Percentiles rank a stretch among this genome's conserved stretches.
Evolutionary conservation across 2,329 filamentous ascomycete species (phyloP).

Genomic region (Corynespora cassiicola): DNA sequence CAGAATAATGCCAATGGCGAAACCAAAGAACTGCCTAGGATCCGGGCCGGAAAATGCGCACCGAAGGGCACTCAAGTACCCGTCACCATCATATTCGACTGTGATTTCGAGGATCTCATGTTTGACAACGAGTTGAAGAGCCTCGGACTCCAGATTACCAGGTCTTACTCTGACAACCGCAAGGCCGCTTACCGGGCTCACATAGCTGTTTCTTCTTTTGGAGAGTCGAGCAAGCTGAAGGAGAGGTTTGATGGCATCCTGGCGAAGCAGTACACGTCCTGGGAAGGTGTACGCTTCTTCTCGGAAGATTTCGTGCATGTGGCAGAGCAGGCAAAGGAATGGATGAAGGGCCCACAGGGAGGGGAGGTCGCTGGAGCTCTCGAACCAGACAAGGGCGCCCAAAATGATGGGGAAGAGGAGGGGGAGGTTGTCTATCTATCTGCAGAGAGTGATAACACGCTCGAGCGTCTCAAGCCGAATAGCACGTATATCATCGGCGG

Average conservation of each 20-base stretch:
- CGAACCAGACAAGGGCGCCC: conserved; percentile 25
- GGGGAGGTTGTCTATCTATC: conserved; percentile 84
- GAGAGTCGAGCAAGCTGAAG: conserved; percentile 73
- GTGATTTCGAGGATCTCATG: conserved; percentile 92
- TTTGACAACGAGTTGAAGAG: conserved; percentile 83
- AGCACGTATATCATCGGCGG: conserved; percentile 94
- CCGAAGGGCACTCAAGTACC: conserved; percentile 67
- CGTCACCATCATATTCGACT: conserved; percentile 85
- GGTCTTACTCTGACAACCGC: conserved; percentile 88
- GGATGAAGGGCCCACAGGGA: conserved; percentile 68
- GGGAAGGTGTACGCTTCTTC: conserved; percentile 79
- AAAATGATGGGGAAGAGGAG: conserved; percentile 29
- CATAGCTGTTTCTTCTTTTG: conserved; percentile 79
- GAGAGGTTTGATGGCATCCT: conserved; percentile 82
- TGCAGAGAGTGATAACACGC: conserved; percentile 85
- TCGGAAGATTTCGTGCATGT: conserved; percentile 77
- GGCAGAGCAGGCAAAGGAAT: conserved; percentile 67
- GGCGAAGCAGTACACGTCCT: conserved; percentile 72
- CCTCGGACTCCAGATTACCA: conserved; percentile 80
- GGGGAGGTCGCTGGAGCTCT: conserved; percentile 69
- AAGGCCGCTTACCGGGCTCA: conserved; percentile 72
- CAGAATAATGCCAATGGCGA: conserved; percentile 43
- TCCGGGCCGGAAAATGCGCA: conserved; percentile 23
- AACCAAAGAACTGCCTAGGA: conserved; percentile 19
- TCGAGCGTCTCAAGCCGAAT: conserved; percentile 83